Conservation (phyloP, 495 filamentous ascomycete species). For the Trichoderma erinaceum region DNA sequence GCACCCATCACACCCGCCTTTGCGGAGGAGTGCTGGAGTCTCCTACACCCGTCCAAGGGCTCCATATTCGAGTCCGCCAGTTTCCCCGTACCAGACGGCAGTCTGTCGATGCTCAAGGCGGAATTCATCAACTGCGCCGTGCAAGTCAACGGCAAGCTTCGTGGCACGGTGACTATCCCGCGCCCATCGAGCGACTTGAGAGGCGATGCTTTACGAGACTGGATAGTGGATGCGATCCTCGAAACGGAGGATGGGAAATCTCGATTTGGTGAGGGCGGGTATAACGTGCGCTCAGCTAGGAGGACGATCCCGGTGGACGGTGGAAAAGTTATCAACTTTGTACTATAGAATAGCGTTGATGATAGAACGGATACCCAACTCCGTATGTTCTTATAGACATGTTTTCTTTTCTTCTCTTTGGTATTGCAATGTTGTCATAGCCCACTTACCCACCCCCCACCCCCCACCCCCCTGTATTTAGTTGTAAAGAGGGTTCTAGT, state of each 20-base stretch:
- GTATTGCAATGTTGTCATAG: background rate
- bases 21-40: conserved; percentile 72
- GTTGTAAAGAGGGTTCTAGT: background rate
- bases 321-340: conserved; percentile 54
- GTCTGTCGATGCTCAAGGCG: conserved; percentile 33
- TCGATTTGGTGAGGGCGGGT: conserved; percentile 35
- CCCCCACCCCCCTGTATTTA: too few relatives aligned
- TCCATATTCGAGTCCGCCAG: conserved; percentile 43
- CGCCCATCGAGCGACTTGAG: conserved; percentile 28
- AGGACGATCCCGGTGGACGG: conserved; percentile 47
- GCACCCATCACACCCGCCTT: conserved; percentile 73
- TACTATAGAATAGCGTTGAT: conserved; percentile 29
- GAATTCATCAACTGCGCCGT: conserved; percentile 50
- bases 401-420: background rate
- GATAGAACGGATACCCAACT: conserved; percentile 7
- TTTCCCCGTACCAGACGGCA: conserved; percentile 52
- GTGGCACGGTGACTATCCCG: conserved; percentile 56
- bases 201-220: conserved; percentile 39
- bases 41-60: conserved; percentile 34
- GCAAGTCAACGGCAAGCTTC: conserved; percentile 69
- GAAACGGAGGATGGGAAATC: conserved; percentile 40
- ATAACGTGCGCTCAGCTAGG: conserved; percentile 36
- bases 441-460: too few relatives aligned
- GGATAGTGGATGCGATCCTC: conserved; percentile 48
- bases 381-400: background rate